Base-by-base conservation (phyloP, 106 monocot species). In the Dioscorea alata region DNA sequence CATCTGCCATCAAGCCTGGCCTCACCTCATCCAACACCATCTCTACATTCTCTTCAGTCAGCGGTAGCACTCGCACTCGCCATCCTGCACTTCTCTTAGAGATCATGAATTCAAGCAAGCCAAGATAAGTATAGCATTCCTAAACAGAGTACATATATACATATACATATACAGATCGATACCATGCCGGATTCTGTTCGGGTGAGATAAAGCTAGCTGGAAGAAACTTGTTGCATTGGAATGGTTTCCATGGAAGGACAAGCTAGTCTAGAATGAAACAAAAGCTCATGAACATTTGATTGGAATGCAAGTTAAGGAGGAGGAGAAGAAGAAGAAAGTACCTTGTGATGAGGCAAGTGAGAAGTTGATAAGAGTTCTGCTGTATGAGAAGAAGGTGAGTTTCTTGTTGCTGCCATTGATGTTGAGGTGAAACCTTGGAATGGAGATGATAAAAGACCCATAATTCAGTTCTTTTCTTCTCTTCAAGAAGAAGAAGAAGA, bases 21-120 rank as follows among this genome's bases (percentile, higher is more conserved):
- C 97, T 69, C 70, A 99, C 89, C 82, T 92, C 82, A 56, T 99
- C 97, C 72, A 99, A 60, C 0, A 99, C 89, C 78, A 42, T 75
- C 77, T 99, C 97, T 0, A 99, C 97, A 68, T 85, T 92, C 74
- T 92, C 89, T 60, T 99, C 97, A 1, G 97, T 99, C 80, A 99
- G 51, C 10, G 97, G 97, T n/a, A 99, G 77, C 10, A 80, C 94
- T 42, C 73, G 74, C 48, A 80, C 78, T 7, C 74, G 79, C 10
- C 16, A 64, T 10, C 0, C 74, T 78, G 71, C 28, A 19, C 15
- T 19, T 18, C 9, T 54, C 54, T 54, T 19, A 54, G 5, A 42
- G 10, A 42, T 42, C 5, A 42, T 42, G 42, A 10, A 42, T 42
- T 42, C 6, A 42, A 10, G 42, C 54, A 18, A 54, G 54, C 51